phyloP scores from a whole-genome alignment of 352 stramenopile species.

The Phytophthora vignae region DNA sequence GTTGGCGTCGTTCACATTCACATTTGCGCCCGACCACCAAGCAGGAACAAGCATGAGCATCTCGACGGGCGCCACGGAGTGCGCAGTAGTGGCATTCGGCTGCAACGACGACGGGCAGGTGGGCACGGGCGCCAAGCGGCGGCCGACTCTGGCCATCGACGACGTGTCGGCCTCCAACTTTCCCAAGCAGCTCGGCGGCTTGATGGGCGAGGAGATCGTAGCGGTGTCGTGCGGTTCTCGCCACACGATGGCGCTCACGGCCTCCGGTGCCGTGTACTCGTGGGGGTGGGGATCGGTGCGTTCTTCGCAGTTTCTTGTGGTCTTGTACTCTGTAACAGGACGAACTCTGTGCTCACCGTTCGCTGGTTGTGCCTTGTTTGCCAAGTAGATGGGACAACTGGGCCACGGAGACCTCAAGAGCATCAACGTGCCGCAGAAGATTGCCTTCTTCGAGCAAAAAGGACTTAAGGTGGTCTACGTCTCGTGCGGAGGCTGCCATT shows the following conservation, averaged over 20 bases:
- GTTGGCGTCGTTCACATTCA: slow-evolving; percentile 10
- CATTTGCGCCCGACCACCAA: slow-evolving; percentile 2
- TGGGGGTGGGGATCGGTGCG: slow-evolving; percentile 84
- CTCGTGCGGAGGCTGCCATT: slow-evolving; percentile 85
- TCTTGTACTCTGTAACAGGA: background rate
- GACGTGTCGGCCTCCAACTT: slow-evolving; percentile 83
- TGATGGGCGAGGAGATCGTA: slow-evolving; percentile 62
- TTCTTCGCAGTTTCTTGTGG: slow-evolving; percentile 14
- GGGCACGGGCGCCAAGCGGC: slow-evolving; percentile 71
- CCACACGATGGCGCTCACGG: slow-evolving; percentile 83
- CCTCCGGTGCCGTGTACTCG: slow-evolving; percentile 65
- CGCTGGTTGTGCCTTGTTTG: slow-evolving; percentile 10
- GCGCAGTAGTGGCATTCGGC: slow-evolving; percentile 73
- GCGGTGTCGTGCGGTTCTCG: slow-evolving; percentile 84
- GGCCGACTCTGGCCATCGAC: slow-evolving; percentile 63
- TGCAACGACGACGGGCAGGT: slow-evolving; percentile 89
- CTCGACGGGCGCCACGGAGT: slow-evolving; percentile 30
- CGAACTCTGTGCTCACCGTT: slow-evolving; percentile 7
- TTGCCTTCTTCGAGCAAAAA: slow-evolving; percentile 68
- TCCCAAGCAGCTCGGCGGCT: slow-evolving; percentile 59
- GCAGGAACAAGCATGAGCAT: slow-evolving; percentile 19
- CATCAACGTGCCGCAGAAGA: slow-evolving; percentile 61
- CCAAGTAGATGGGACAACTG: slow-evolving; percentile 77
- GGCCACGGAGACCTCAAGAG: slow-evolving; percentile 82
- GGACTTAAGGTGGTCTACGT: slow-evolving; percentile 74